phyloP scores from a whole-genome alignment of 768 basidiomycete genomes.

The Leccinum olivaceopallidum region DNA sequence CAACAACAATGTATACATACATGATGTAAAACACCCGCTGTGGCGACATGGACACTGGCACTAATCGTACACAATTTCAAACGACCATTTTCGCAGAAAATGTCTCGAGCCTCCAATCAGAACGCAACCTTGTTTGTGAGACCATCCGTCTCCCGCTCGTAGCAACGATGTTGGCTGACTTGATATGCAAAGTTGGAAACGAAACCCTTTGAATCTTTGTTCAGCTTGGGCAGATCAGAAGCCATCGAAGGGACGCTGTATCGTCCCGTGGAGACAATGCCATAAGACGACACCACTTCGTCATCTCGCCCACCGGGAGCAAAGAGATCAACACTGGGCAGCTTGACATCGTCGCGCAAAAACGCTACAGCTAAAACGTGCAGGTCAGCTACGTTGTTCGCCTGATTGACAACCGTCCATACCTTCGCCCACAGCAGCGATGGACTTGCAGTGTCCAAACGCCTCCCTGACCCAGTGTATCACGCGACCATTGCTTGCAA shows the following conservation, averaged over 20 bases:
- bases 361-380: conserved; percentile 44
- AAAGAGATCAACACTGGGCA: conserved; percentile 48
- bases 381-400: conserved; percentile 1
- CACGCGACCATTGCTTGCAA: conserved; percentile 63
- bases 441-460: conserved; percentile 83
- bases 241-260: conserved; percentile 40
- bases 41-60: not conserved
- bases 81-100: not conserved
- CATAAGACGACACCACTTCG: conserved; percentile 54
- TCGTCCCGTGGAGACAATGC: conserved; percentile 61
- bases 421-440: conserved; percentile 75
- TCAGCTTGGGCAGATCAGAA: conserved; percentile 45
- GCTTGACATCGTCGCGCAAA: conserved; percentile 44
- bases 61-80: conserved; percentile 17
- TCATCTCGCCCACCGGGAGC: conserved; percentile 31
- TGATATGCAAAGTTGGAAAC: conserved; percentile 58
- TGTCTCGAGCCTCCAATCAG: conserved; percentile 19
- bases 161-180: conserved; percentile 68
- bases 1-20: not conserved
- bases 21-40: not conserved
- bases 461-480: conserved; percentile 86
- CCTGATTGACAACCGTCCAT: not conserved
- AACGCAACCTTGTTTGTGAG: conserved; percentile 53
- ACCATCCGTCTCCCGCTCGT: conserved; percentile 59
- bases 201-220: conserved; percentile 50